phyloP scores from a whole-genome alignment of 2,329 filamentous ascomycete genomes.

The Cercospora zeina region DNA sequence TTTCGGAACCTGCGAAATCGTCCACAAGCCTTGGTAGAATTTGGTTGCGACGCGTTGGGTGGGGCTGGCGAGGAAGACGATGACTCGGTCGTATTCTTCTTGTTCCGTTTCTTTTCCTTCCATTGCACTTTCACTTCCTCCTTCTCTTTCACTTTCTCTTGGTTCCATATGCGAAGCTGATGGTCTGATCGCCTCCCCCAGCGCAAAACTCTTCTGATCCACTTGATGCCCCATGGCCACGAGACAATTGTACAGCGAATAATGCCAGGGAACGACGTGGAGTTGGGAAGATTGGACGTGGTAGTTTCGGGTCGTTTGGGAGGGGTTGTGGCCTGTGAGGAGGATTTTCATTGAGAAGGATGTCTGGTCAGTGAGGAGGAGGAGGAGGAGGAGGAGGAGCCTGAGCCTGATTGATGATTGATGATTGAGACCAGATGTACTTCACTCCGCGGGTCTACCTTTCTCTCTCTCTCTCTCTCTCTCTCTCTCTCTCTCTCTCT shows the following conservation, averaged over 20 bases:
- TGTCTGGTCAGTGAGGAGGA: too few species aligned
- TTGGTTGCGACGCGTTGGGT: neutral
- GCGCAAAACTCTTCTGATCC: slow-evolving; percentile 3
- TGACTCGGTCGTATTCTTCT: slow-evolving; percentile 15
- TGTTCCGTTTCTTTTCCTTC: too few species aligned
- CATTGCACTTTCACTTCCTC: too few species aligned
- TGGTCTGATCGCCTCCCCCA: slow-evolving; percentile 1
- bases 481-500: neutral
- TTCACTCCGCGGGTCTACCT: too few species aligned
- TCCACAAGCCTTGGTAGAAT: slow-evolving; percentile 8
- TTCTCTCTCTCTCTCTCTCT: neutral
- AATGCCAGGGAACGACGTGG: slow-evolving; percentile 14
- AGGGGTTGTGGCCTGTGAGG: slow-evolving; percentile 14
- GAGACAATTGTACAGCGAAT: slow-evolving; percentile 18
- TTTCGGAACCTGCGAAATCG: slow-evolving; percentile 9
- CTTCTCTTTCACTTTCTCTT: neutral
- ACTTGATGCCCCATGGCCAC: slow-evolving; percentile 13
- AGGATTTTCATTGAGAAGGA: slow-evolving; percentile 18
- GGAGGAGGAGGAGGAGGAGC: too few species aligned
- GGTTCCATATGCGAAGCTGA: neutral
- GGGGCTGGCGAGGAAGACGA: slow-evolving; percentile 12
- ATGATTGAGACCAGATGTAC: too few species aligned
- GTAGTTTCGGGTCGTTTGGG: slow-evolving; percentile 9
- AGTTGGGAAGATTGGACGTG: slow-evolving; percentile 9
- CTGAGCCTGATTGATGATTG: too few species aligned